These are phyloP conservation scores for Auriculariales sp. DNA, from an alignment of 768 basidiomycete species.

Conservation along the genomic window DNA sequence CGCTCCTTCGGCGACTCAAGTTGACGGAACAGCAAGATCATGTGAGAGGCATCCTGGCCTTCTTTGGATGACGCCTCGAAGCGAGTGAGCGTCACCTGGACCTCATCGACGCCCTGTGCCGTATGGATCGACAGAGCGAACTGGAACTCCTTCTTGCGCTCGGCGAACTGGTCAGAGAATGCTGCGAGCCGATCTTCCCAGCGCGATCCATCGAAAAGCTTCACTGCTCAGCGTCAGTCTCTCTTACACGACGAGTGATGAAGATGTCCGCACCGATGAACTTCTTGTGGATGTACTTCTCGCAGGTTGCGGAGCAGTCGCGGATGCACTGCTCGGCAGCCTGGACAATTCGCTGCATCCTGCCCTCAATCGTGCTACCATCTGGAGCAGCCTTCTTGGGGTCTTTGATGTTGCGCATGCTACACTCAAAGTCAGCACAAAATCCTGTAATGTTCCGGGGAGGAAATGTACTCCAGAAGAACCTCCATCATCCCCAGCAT, in stretches of 20 bases:
- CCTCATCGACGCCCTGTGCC: constrained; percentile 11
- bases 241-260: background rate
- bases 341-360: constrained; percentile 17
- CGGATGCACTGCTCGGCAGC: constrained; percentile 26
- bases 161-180: constrained; percentile 14
- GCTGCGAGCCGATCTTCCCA: constrained; percentile 16
- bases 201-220: constrained; percentile 12
- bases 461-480: background rate
- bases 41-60: constrained; percentile 17
- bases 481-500: constrained; percentile 4
- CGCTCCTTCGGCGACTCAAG: constrained; percentile 26
- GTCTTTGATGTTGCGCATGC: constrained; percentile 18
- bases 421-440: constrained; percentile 5
- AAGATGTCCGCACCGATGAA: constrained; percentile 18
- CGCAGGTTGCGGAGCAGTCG: constrained; percentile 28
- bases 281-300: constrained; percentile 30
- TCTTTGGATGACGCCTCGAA: constrained; percentile 22
- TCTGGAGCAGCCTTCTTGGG: constrained; percentile 17
- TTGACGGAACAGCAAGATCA: constrained; percentile 22
- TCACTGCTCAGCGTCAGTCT: background rate
- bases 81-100: constrained; percentile 9
- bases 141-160: constrained; percentile 21
- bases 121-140: constrained; percentile 25
- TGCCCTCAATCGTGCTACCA: constrained; percentile 17
- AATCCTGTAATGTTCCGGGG: background rate